Evolutionary conservation across 2,329 filamentous ascomycete species (phyloP), one percentile per base, ranked within the genome.

Genomic region (Aspergillaceae sp.): DNA sequence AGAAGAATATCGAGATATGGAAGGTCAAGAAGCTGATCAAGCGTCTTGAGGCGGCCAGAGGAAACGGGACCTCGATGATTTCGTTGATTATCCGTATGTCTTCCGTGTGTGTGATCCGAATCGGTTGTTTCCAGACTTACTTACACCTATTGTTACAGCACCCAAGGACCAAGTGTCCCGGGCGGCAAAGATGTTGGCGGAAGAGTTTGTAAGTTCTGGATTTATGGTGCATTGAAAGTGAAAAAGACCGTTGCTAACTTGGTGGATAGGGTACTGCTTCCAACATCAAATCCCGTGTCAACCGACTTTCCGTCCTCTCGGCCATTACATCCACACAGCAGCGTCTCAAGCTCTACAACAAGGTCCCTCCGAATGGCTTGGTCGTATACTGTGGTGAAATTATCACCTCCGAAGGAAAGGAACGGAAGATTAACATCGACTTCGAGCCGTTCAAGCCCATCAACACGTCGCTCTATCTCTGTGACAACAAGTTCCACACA

Each of bases 11-110:
- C 56, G 82, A 85, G 72, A 85, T 85, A 62, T 76, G 74, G 74
- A 96, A 98, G 84, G 90, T 98, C 67, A 98, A 98, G 81, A 98
- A 98, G 79, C 78, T 98, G 66, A 95, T 98, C 75, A 98, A 97
- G 76, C 87, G 92, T 63, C 87, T 98, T 62, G 92, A 97, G 73
- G 86, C 88, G 53, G 94, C 94, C 59, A 82, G 94, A 69, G 92
- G 92, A 69, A 98, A 98, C 81, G 92, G 92, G 75, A 98, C 92
- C 55, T 91, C 85, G 76, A 98, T 98, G 92, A 98, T 98, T 73
- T 97, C 91, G 55, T 81, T 98, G 72, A 96, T 98, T 63, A 97
- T 98, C 66, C 92, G 88, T 94, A 76, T 64, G 86, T 75, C 30
- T 32, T 9, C 8, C 30, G 8, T 32, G 19, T 19, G 19, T 19